A percentile compares a stretch with the other conserved stretches of the same genome.
These are phyloP conservation scores for Mycena galericulata DNA, from an alignment of 768 basidiomycete genomes.

Conservation along the genomic window DNA sequence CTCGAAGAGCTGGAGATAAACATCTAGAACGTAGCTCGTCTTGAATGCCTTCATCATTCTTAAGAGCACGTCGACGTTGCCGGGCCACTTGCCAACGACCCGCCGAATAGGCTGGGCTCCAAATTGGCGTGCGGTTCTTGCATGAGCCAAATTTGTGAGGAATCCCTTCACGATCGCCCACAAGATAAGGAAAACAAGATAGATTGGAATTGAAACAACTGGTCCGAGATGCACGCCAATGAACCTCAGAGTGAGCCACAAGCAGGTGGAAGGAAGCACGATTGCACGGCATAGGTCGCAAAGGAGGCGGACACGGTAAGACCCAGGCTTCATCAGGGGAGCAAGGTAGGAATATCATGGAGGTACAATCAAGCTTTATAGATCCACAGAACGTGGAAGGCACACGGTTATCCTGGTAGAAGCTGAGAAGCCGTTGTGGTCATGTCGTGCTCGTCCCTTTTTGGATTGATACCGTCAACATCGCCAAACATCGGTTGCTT, in stretches of 20 bases:
- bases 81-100: conserved; percentile 79
- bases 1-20: conserved; percentile 74
- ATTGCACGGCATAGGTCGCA: conserved; percentile 57
- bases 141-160: conserved; percentile 51
- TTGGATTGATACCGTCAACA: neutral
- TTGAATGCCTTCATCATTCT: conserved; percentile 66
- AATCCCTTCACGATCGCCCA: conserved; percentile 53
- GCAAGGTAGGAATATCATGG: conserved; percentile 9
- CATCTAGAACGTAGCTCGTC: conserved; percentile 71
- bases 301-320: conserved; percentile 64
- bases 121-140: conserved; percentile 57
- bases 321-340: conserved; percentile 51
- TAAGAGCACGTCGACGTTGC: conserved; percentile 79
- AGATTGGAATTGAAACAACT: conserved; percentile 49
- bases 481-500: conserved; percentile 11
- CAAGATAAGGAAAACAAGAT: conserved; percentile 55
- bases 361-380: conserved; percentile 13
- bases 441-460: no score
- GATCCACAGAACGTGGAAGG: conserved; percentile 2
- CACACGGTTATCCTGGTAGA: neutral
- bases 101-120: conserved; percentile 66
- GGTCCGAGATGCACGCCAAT: conserved; percentile 48
- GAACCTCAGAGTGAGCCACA: conserved; percentile 47
- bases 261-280: conserved; percentile 53
- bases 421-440: neutral